A percentile compares a stretch with the other conserved stretches of the same genome.
These are phyloP conservation scores for Pezicula neosporulosa DNA, from an alignment of 2,329 filamentous ascomycete species.

Conservation along the genomic window DNA sequence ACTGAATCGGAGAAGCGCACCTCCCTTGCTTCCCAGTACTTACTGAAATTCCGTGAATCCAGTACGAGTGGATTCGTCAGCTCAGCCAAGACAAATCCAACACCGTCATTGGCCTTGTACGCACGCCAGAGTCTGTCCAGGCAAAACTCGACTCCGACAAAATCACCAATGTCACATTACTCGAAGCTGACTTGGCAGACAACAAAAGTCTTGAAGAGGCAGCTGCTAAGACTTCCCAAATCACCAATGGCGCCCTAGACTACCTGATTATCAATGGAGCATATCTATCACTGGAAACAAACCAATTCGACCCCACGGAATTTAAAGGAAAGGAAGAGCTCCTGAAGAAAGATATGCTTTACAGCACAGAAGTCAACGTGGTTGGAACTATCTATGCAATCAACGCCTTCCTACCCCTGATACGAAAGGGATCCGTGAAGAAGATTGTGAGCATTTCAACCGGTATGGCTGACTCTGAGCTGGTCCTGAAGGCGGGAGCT, in stretches of 20 bases:
- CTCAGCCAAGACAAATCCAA: conserved; percentile 40
- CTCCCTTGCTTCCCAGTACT: background rate
- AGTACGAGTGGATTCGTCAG: conserved; percentile 48
- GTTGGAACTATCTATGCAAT: conserved; percentile 49
- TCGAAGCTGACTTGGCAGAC: conserved; percentile 42
- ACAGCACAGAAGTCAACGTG: conserved; percentile 43
- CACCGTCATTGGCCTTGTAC: conserved; percentile 43
- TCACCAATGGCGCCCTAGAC: conserved; percentile 25
- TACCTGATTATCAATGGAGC: conserved; percentile 28
- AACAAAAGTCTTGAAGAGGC: conserved; percentile 5
- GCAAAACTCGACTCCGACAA: conserved; percentile 31
- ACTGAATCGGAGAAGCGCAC: background rate
- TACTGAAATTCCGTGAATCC: background rate
- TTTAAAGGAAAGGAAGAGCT: conserved; percentile 9
- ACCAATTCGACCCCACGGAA: conserved; percentile 15
- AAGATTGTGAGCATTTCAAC: conserved; percentile 50
- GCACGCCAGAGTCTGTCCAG: conserved; percentile 41
- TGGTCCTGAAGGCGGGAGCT: conserved; percentile 36
- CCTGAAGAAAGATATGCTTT: conserved; percentile 30
- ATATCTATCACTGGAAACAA: conserved; percentile 9
- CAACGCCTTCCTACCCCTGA: conserved; percentile 48
- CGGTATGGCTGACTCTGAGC: conserved; percentile 44
- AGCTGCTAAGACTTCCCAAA: conserved; percentile 11
- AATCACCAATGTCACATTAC: conserved; percentile 39
- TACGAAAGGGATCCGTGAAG: conserved; percentile 46